Conservation (phyloP, 2,329 filamentous ascomycete species). For the Aspergillus brasiliensis region DNA sequence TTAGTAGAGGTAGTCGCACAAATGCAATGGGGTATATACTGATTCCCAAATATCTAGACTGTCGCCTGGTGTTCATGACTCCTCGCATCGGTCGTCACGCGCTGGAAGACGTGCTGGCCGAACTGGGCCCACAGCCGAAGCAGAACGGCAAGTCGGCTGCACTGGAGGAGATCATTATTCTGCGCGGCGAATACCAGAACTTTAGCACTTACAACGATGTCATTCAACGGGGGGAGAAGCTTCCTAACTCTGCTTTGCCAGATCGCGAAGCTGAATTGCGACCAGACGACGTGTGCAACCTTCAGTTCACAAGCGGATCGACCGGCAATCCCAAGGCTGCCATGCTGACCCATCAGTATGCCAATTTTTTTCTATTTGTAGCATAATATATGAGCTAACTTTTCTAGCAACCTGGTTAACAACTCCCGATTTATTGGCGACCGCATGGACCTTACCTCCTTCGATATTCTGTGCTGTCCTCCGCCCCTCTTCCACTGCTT, state of each 20-base stretch:
- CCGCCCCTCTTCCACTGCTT: slow-evolving; percentile 87
- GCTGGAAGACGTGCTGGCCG: slow-evolving; percentile 61
- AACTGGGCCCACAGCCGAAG: slow-evolving; percentile 47
- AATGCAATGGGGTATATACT: not conserved
- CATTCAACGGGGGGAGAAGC: slow-evolving; percentile 53
- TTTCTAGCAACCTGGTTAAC: slow-evolving; percentile 53
- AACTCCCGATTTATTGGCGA: slow-evolving; percentile 73
- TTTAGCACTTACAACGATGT: slow-evolving; percentile 65
- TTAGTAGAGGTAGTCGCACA: slow-evolving; percentile 36
- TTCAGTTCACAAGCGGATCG: slow-evolving; percentile 76
- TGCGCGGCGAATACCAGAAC: slow-evolving; percentile 56
- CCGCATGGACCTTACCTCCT: slow-evolving; percentile 67
- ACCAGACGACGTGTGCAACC: slow-evolving; percentile 69
- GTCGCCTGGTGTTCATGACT: slow-evolving; percentile 73
- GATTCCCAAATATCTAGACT: slow-evolving; percentile 52
- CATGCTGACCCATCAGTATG: slow-evolving; percentile 70
- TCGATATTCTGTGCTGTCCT: slow-evolving; percentile 75
- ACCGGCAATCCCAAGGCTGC: slow-evolving; percentile 73
- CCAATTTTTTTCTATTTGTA: slow-evolving; percentile 1
- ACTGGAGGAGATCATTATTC: slow-evolving; percentile 59
- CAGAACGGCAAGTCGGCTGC: slow-evolving; percentile 36
- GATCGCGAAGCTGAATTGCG: slow-evolving; percentile 58
- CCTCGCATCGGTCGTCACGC: slow-evolving; percentile 67
- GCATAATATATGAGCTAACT: slow-evolving; percentile 1
- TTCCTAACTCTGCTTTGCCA: slow-evolving; percentile 55